A percentile compares a stretch with the other conserved stretches of the same genome.
phyloP scores from a whole-genome alignment of 2,329 filamentous ascomycete genomes.

The Beauveria medogensis region DNA sequence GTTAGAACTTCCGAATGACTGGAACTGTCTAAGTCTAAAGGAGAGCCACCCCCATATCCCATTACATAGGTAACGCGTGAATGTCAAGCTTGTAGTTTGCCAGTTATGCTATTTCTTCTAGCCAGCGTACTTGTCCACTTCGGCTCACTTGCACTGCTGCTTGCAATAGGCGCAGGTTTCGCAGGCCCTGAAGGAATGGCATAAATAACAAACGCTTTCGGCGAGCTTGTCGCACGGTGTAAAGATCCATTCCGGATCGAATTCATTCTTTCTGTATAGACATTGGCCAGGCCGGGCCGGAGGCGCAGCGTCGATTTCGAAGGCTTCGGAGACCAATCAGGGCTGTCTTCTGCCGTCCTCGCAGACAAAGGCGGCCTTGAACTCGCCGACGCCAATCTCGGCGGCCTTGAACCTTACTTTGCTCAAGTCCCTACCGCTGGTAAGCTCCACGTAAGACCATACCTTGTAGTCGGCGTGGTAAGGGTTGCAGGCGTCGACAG shows the following conservation, averaged over 20 bases:
- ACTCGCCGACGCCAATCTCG: not conserved
- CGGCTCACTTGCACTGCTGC: too few species aligned
- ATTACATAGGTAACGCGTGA: too few species aligned
- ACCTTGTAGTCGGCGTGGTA: too few species aligned
- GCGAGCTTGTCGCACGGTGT: not conserved
- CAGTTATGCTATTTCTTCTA: too few species aligned
- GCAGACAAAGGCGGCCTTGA: not conserved
- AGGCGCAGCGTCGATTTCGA: not conserved
- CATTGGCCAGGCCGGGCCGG: not conserved
- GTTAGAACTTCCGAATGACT: too few species aligned
- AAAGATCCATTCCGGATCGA: not conserved
- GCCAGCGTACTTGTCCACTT: too few species aligned
- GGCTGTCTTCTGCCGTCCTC: not conserved
- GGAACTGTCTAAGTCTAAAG: too few species aligned
- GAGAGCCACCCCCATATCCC: too few species aligned
- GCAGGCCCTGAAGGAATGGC: too few species aligned
- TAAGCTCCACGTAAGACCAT: not conserved
- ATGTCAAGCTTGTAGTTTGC: too few species aligned
- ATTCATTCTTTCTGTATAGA: not conserved
- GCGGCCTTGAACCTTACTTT: not conserved
- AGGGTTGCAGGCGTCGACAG: too few species aligned
- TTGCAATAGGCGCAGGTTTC: rapidly evolving
- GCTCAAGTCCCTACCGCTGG: not conserved
- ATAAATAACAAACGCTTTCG: too few species aligned
- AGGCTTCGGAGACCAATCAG: not conserved